These are phyloP conservation scores for Aspergillus ellipticus DNA, from an alignment of 495 filamentous ascomycete genomes.

Conservation along the genomic window DNA sequence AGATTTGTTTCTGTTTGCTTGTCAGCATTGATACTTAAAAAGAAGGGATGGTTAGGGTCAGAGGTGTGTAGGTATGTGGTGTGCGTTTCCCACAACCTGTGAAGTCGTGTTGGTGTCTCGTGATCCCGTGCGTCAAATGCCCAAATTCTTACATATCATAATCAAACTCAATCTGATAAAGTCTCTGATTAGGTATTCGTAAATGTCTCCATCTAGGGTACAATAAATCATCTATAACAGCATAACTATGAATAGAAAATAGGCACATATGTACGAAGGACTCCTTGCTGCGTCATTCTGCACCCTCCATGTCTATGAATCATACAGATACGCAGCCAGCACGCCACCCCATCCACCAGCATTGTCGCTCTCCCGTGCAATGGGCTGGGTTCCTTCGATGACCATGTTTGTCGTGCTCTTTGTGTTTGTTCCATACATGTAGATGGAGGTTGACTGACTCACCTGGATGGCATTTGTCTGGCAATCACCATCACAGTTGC, in stretches of 20 bases:
- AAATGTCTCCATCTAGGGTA: not conserved
- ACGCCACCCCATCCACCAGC: constrained; percentile 57
- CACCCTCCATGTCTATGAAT: constrained; percentile 11
- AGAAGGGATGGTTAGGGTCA: too few relatives aligned
- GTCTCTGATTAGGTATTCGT: too few relatives aligned
- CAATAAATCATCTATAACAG: too few relatives aligned
- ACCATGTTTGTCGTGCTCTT: constrained; percentile 44
- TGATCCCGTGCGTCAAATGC: too few relatives aligned
- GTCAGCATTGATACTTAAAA: too few relatives aligned
- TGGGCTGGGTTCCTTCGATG: constrained; percentile 22
- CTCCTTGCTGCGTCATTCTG: not conserved
- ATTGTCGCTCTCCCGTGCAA: constrained; percentile 40
- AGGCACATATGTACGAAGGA: not conserved
- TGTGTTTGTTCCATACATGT: constrained; percentile 42
- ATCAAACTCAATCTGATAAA: too few relatives aligned
- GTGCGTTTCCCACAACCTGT: too few relatives aligned
- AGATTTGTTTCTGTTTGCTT: not conserved
- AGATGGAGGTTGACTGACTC: constrained; percentile 25
- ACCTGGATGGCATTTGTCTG: constrained; percentile 43
- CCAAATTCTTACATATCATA: too few relatives aligned
- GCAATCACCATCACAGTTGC: constrained; percentile 36
- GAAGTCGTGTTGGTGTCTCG: too few relatives aligned
- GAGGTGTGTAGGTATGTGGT: too few relatives aligned
- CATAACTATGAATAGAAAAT: not conserved
- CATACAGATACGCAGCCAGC: constrained; percentile 41